A percentile compares a stretch with the other conserved stretches of the same genome.
Evolutionary conservation across 1,284 basidiomycete genomes (phyloP).

Genomic region (Trichosporon coremiiforme): DNA sequence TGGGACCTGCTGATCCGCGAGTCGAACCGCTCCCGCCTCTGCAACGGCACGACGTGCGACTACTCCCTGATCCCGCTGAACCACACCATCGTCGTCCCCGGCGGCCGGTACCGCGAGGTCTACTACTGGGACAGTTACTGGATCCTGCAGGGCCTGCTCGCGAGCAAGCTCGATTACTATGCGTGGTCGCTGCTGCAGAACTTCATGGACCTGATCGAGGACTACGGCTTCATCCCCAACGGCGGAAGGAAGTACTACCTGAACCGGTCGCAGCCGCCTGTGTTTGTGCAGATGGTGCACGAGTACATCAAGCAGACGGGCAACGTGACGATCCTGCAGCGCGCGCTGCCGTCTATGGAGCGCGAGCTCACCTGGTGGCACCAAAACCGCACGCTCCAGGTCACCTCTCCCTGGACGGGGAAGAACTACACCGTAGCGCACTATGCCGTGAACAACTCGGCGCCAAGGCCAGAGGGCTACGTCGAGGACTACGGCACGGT

Average conservation of each 20-base stretch:
- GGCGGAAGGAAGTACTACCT: constrained; percentile 70
- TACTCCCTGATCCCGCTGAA: constrained; percentile 85
- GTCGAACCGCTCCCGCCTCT: constrained; percentile 72
- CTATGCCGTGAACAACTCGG: constrained; percentile 75
- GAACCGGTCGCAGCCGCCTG: constrained; percentile 84
- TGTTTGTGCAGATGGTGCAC: constrained; percentile 78
- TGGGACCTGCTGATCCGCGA: constrained; percentile 73
- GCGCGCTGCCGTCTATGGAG: constrained; percentile 67
- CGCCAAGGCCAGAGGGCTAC: constrained; percentile 78
- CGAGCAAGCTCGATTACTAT: constrained; percentile 72
- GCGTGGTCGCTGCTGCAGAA: constrained; percentile 79
- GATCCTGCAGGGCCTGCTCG: constrained; percentile 80
- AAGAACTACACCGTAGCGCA: constrained; percentile 65
- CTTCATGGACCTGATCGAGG: constrained; percentile 86
- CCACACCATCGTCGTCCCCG: constrained; percentile 85
- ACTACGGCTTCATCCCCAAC: constrained; percentile 83
- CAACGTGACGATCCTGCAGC: constrained; percentile 66
- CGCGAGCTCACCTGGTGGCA: constrained; percentile 79
- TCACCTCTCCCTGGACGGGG: constrained; percentile 74
- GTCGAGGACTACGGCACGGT: constrained; percentile 73
- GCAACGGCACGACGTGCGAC: constrained; percentile 65
- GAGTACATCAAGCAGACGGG: constrained; percentile 65
- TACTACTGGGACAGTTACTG: constrained; percentile 62
- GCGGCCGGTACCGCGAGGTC: constrained; percentile 67
- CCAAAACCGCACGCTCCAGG: constrained; percentile 69